Evolutionary conservation across 1,284 basidiomycete species (phyloP), one percentile per base, ranked within the genome.

Genomic region (Kwoniella shivajii): DNA sequence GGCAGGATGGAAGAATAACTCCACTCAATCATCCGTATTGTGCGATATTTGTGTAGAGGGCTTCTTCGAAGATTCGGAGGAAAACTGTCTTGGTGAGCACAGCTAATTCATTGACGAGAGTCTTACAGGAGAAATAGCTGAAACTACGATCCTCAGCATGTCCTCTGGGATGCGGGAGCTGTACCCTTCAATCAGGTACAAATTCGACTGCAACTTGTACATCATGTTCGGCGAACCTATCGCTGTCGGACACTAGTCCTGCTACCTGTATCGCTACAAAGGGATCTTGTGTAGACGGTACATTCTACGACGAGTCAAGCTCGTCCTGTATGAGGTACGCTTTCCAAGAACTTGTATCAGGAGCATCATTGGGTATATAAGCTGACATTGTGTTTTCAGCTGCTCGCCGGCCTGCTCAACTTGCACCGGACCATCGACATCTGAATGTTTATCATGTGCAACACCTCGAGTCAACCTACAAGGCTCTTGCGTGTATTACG

Each of bases 11-110:
- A 61, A 60, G 3, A 72, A 71, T 3, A 73, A 74, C 46, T 27
- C 62, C 3, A 55, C 66, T 1, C 45, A 24, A 44, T 67, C 68
- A 0, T 57, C 64, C 1, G 50, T 63, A 18, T 63, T 61, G 38
- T 81, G 80, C 63, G 74, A 75, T 11, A 63, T 64, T 0, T 81
- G 80, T 57, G 66, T 67, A 0, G 24, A 50, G 0, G 79, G 80
- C 0, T 81, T 77, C 58, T 78, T 67, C 56, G 52, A 63, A 20
- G 63, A 67, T n/a, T 20, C 47, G 1, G 38, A 50, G 0, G 75
- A 71, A 0, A 69, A 78, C 39, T 80, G 79, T 47, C 56, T 66
- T 5, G 75, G 79, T 77, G 38, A 50, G 74, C n/a, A n/a, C 14
- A 31, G 22, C 41, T 38, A 9, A 10, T 18, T 41, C n/a, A n/a